These are phyloP conservation scores for Geosmithia morbida DNA, from an alignment of 2,329 filamentous ascomycete species.

Conservation along the genomic window DNA sequence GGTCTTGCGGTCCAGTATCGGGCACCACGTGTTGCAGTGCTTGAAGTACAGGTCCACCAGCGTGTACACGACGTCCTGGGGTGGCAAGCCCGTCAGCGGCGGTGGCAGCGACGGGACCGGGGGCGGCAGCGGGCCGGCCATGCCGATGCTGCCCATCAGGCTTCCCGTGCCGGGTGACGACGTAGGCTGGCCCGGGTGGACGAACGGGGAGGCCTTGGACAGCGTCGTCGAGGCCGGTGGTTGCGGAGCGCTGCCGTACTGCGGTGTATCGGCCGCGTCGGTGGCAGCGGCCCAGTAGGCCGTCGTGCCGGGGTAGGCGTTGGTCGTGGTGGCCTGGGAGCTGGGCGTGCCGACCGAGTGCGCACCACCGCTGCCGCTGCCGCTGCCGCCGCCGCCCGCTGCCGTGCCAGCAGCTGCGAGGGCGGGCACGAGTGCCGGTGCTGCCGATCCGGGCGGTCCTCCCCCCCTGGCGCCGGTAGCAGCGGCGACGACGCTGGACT, in stretches of 20 bases:
- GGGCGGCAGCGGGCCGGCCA: not conserved
- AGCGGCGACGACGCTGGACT: not conserved
- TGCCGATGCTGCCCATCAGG: not conserved
- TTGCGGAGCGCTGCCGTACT: conserved; percentile 1
- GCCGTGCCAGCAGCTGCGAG: too few species aligned
- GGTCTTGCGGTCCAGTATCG: conserved; percentile 26
- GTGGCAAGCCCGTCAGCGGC: conserved; percentile 31
- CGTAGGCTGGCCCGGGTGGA: not conserved
- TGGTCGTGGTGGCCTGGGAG: conserved; percentile 1
- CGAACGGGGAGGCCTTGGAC: not conserved
- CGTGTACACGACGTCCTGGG: conserved; percentile 44
- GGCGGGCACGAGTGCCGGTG: not conserved
- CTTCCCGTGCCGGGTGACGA: not conserved
- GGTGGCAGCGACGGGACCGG: not conserved
- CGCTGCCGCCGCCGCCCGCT: too few species aligned
- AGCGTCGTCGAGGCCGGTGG: not conserved
- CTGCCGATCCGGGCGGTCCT: not conserved
- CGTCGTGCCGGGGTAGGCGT: not conserved
- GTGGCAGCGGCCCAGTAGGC: conserved; percentile 2
- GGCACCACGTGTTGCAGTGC: conserved; percentile 47
- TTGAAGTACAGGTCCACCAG: conserved; percentile 49
- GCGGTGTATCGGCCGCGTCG: conserved; percentile 2
- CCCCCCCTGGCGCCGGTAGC: not conserved
- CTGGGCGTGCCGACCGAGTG: conserved; percentile 4
- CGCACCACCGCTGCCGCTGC: too few species aligned